Evolutionary conservation across 306 rosid genomes (phyloP).

Genomic region (Acacia crassicarpa): DNA sequence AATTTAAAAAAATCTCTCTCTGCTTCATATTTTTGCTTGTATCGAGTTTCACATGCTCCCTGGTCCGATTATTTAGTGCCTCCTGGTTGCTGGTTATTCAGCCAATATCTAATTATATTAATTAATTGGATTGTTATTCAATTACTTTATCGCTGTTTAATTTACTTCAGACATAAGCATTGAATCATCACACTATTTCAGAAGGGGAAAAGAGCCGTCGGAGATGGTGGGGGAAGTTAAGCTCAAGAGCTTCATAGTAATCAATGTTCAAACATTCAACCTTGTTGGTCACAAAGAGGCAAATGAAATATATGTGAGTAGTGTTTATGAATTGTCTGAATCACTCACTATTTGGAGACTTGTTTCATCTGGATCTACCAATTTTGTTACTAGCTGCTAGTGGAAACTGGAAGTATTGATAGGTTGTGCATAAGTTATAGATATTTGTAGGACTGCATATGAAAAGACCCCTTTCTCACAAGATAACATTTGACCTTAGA

Average conservation of each 20-base stretch:
- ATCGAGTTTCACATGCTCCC: too few species aligned
- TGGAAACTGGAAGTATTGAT: slow-evolving; percentile 29
- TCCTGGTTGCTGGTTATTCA: too few species aligned
- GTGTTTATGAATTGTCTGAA: slow-evolving; percentile 23
- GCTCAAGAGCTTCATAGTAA: slow-evolving; percentile 35
- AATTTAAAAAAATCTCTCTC: too few species aligned
- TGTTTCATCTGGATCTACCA: slow-evolving; percentile 45
- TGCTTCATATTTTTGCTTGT: too few species aligned
- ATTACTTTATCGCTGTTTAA: too few species aligned
- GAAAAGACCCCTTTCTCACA: too few species aligned
- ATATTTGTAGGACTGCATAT: slow-evolving; percentile 41
- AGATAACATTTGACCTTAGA: too few species aligned
- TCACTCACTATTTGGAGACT: slow-evolving; percentile 32
- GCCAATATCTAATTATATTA: too few species aligned
- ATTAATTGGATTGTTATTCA: too few species aligned
- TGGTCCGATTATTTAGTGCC: too few species aligned
- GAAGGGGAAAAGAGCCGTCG: slow-evolving; percentile 64
- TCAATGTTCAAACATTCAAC: slow-evolving; percentile 21
- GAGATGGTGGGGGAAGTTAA: slow-evolving; percentile 84
- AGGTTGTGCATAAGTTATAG: slow-evolving; percentile 68
- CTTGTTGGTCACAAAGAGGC: slow-evolving; percentile 16
- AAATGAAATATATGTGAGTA: slow-evolving; percentile 19
- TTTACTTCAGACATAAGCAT: too few species aligned
- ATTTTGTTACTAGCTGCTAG: slow-evolving; percentile 42
- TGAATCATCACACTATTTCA: too few species aligned